These are phyloP conservation scores for Yamadazyma akitaensis DNA, from an alignment of 805 yeast genomes.

Conservation along the genomic window DNA sequence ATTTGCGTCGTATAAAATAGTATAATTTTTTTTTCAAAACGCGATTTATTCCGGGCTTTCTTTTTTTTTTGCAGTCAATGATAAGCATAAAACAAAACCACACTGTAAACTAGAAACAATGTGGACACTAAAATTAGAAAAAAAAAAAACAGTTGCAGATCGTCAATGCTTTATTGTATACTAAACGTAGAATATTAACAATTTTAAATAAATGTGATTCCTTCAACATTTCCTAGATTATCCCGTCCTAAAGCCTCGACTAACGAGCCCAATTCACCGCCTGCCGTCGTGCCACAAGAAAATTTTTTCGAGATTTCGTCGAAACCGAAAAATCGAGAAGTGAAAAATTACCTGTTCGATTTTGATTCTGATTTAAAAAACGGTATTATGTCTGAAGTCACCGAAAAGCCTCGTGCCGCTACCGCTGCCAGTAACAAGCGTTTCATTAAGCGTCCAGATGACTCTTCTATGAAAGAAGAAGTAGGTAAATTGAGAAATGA, in stretches of 20 bases:
- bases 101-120: neutral
- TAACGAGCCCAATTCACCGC: neutral
- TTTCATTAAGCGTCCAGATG: constrained; percentile 74
- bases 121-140: neutral
- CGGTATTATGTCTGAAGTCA: constrained; percentile 6
- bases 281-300: constrained; percentile 5
- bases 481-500: constrained; percentile 54
- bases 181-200: no score
- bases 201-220: no score
- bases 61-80: constrained; percentile 2
- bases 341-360: constrained; percentile 5
- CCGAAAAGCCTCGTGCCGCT: constrained; percentile 8
- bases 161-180: no score
- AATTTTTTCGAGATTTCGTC: constrained; percentile 1
- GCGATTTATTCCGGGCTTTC: constrained; percentile 30
- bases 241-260: no score
- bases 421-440: constrained; percentile 35
- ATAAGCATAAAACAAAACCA: neutral
- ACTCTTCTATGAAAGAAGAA: constrained; percentile 56
- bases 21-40: neutral
- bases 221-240: no score
- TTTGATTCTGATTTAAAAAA: neutral
- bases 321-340: neutral
- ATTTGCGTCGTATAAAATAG: neutral
- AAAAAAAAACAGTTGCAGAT: neutral